Percentiles rank a stretch among this genome's conserved stretches.
These are phyloP conservation scores for Parastagonospora nodorum DNA, from an alignment of 2,329 filamentous ascomycete species.

Conservation along the genomic window DNA sequence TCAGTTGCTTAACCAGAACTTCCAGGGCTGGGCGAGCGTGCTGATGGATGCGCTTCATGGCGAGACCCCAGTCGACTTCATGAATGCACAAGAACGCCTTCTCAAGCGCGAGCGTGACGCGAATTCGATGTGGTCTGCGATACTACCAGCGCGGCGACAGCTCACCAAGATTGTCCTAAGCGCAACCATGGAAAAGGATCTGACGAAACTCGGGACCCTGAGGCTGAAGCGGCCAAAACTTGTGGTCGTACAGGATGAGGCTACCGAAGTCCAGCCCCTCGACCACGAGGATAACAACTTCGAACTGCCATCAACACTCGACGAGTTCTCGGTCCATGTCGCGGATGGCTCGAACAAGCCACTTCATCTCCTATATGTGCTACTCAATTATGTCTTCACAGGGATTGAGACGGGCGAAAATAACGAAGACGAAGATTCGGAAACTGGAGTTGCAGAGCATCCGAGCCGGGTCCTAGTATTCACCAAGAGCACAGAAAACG, in stretches of 20 bases:
- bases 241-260: constrained; percentile 70
- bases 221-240: constrained; percentile 75
- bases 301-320: constrained; percentile 60
- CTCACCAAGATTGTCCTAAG: constrained; percentile 85
- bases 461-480: constrained; percentile 71
- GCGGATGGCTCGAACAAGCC: constrained; percentile 64
- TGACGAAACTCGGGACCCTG: constrained; percentile 77
- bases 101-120: constrained; percentile 49
- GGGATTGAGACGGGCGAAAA: constrained; percentile 13
- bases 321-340: constrained; percentile 56
- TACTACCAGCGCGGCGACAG: constrained; percentile 41
- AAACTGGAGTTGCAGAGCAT: constrained; percentile 21
- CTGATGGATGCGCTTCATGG: constrained; percentile 65
- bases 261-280: constrained; percentile 23
- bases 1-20: constrained; percentile 86
- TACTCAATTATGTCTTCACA: constrained; percentile 60
- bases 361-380: constrained; percentile 79
- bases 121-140: constrained; percentile 39
- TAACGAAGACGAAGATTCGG: constrained; percentile 10
- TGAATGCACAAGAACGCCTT: constrained; percentile 59
- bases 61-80: constrained; percentile 53
- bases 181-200: constrained; percentile 87
- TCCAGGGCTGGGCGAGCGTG: constrained; percentile 84
- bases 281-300: constrained; percentile 48
- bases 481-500: constrained; percentile 86